These are phyloP conservation scores for Funneliformis mosseae DNA, from an alignment of 192 early-diverging fungal genomes.

Conservation along the genomic window DNA sequence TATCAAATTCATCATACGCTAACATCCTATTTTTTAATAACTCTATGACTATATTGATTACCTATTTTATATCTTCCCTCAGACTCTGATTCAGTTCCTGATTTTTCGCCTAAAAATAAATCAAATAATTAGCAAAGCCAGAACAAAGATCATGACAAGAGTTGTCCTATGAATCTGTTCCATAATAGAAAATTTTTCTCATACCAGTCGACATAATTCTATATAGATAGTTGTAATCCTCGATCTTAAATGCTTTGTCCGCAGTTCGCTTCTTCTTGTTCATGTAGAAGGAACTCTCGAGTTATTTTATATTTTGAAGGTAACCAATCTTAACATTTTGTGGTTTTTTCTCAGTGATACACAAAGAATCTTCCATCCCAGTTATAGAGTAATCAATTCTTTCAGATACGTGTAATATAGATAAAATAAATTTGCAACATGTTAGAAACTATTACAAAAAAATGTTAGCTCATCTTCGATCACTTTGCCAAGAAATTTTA, in stretches of 20 bases:
- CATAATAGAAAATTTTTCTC: no score
- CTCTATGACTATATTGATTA: neutral
- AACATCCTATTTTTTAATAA: constrained; percentile 24
- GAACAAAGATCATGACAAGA: no score
- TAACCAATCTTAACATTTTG: no score
- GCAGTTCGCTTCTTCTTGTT: no score
- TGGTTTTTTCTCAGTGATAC: constrained; percentile 15
- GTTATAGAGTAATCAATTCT: constrained; percentile 18
- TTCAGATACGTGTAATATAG: constrained; percentile 3
- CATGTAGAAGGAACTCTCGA: no score
- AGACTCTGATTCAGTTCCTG: neutral
- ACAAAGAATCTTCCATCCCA: constrained; percentile 21
- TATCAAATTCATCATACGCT: constrained; percentile 12
- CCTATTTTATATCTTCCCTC: constrained; percentile 9
- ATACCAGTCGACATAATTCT: no score
- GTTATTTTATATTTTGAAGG: no score
- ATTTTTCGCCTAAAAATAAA: constrained; percentile 8
- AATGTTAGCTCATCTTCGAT: neutral
- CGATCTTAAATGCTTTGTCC: no score
- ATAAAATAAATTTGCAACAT: neutral
- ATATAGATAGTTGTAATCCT: no score
- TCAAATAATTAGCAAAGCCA: neutral
- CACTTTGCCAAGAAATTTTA: no score
- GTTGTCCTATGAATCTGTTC: no score
- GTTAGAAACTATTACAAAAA: constrained; percentile 25